Evolutionary conservation across 2,329 filamentous ascomycete species (phyloP), one percentile per base, ranked within the genome.

Genomic region (Fusarium sambucinum): DNA sequence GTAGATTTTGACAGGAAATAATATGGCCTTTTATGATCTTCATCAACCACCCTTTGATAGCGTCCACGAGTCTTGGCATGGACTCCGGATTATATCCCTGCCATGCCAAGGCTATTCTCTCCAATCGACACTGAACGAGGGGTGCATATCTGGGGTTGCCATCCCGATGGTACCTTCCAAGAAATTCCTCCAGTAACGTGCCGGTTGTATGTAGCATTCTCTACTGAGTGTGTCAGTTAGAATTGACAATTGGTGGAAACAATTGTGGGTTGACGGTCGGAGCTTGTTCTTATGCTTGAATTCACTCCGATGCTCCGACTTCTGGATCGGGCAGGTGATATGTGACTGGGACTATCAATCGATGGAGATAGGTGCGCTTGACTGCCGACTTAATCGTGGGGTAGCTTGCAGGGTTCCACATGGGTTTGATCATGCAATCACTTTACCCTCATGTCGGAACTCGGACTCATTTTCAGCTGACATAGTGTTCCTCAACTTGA

Each of bases 241-340:
- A 0, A 10, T 3, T 1, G 1, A 9, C 7, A 3, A 63, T 63
- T 63, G 42, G 59, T 63, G 58, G 59, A 63, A 63, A 21, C 6
- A 23, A 17, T 2, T 29, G 19, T 21, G 19, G 17, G 12, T 9
- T 38, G 2, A 1, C 17, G 35, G 19, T 33, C 38, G 10, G 63
- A 35, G 59, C 50, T 63, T 63, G 21, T 44, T 5, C 56, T 56
- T 63, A 63, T 63, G 59, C 58, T 63, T 63, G 55, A 63, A 29
- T 19, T 23, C 6, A 9, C n/a, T 44, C 58, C 59, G 58, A 44
- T 3, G 42, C 50, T 63, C 59, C 59, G 59, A 25, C 4, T 21
- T n/a, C 58, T 57, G 1, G 1, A 63, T 48, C 10, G 2, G 58
- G 58, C n/a, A 63, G 59, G 59, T 63, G 21, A 21, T 10, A 5